Percentiles rank a stretch among this genome's conserved stretches.
Evolutionary conservation across 2,329 filamentous ascomycete genomes (phyloP).

Genomic region (Pseudogymnoascus sp.): DNA sequence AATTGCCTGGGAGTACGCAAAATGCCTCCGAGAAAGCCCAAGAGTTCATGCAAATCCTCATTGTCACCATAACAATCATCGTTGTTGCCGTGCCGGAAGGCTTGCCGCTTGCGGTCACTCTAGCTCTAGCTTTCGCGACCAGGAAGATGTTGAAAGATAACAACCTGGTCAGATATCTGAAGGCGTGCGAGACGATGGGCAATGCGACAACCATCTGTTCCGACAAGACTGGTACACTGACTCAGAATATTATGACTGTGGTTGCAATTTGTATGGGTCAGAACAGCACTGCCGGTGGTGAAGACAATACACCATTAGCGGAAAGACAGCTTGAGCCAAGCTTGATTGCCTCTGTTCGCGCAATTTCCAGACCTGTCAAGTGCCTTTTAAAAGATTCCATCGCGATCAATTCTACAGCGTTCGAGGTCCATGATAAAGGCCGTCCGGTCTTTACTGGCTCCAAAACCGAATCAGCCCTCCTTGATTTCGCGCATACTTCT

Average conservation of each 20-base stretch:
- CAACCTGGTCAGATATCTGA: constrained; percentile 53
- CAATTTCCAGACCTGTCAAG: constrained; percentile 4
- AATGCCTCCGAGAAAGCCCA: constrained; percentile 45
- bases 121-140: constrained; percentile 56
- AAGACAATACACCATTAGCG: constrained; percentile 45
- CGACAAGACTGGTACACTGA: constrained; percentile 66
- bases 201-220: constrained; percentile 66
- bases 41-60: constrained; percentile 50
- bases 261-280: constrained; percentile 57
- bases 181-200: constrained; percentile 59
- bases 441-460: constrained; percentile 55
- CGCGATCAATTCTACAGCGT: too few species aligned
- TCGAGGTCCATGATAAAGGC: constrained; percentile 32
- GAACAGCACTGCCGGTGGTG: constrained; percentile 38
- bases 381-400: constrained; percentile 51
- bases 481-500: constrained; percentile 55
- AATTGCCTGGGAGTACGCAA: constrained; percentile 23
- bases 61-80: constrained; percentile 53
- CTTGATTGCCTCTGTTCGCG: constrained; percentile 17
- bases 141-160: constrained; percentile 57
- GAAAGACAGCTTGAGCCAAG: constrained; percentile 38
- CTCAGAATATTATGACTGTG: constrained; percentile 65
- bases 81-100: constrained; percentile 58
- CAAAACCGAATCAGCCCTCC: constrained; percentile 64
- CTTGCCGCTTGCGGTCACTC: constrained; percentile 53